phyloP scores from a whole-genome alignment of 1,284 basidiomycete genomes.

The Anthracocystis walkeri region DNA sequence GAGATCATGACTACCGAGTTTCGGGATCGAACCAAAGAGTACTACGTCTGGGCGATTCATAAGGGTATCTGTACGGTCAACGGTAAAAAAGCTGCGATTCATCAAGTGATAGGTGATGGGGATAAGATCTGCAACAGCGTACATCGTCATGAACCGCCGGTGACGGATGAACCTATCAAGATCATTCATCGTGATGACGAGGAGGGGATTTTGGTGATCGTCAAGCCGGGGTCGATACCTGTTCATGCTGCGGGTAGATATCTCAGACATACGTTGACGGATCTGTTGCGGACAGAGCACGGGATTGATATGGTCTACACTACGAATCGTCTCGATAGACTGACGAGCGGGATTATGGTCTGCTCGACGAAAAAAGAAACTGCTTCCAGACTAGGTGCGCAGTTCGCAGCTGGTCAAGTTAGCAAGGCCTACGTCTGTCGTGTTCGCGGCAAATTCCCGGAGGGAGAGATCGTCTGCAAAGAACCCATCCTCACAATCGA shows the following conservation, averaged over 20 bases:
- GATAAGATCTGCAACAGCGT: conserved; percentile 91
- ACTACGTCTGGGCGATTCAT: conserved; percentile 76
- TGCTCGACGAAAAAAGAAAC: conserved; percentile 81
- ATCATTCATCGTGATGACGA: conserved; percentile 82
- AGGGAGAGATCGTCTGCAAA: conserved; percentile 83
- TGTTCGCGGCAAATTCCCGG: conserved; percentile 68
- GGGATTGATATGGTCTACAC: conserved; percentile 86
- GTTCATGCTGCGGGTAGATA: conserved; percentile 67
- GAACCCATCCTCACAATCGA: conserved; percentile 91
- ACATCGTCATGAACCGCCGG: conserved; percentile 94
- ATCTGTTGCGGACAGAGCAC: conserved; percentile 87
- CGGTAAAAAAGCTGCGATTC: conserved; percentile 81
- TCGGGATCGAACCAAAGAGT: conserved; percentile 70
- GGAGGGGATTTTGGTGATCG: conserved; percentile 87
- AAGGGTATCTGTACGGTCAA: conserved; percentile 96
- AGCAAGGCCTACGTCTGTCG: conserved; percentile 67
- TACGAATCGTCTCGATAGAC: conserved; percentile 90
- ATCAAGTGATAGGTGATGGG: conserved; percentile 84
- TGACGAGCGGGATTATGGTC: conserved; percentile 97
- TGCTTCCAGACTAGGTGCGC: conserved; percentile 76
- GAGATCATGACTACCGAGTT: conserved; percentile 70
- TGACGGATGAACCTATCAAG: conserved; percentile 86
- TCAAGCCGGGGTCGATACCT: conserved; percentile 68
- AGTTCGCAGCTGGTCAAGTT: conserved; percentile 78
- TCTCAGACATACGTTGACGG: conserved; percentile 74